Base-by-base conservation (phyloP, 441 rosid genomes). In the Arabidopsis lyrata region DNA sequence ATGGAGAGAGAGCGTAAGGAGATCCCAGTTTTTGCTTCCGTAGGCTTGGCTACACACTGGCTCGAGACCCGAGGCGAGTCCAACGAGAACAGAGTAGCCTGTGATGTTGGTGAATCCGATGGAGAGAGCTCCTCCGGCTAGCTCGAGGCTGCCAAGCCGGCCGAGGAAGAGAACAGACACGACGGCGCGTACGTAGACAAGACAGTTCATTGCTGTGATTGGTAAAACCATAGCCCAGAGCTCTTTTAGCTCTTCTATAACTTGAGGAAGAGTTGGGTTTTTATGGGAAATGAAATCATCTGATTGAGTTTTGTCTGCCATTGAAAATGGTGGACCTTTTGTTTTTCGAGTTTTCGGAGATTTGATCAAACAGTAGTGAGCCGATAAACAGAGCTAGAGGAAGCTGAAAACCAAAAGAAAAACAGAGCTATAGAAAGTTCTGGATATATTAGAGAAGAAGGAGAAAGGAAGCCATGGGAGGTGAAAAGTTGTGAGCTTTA, bases 101-200 rank as follows among this genome's bases (percentile, higher is more conserved):
- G 99, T 95, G 73, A 95, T 95, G 86, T 95, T 95, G 5, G 99
- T 95, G 82, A 95, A 95, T 5, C 99, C 99, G 72, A 95, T 95
- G 6, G 97, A 84, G 9, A 95, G 92, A 20, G 97, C 96, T 59
- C 99, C 99, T 8, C 99, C 99, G 8, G 99, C 99, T 3, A 95
- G 87, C 78, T 95, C 96, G 15, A 92, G 80, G 69, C 97, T 95
- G 10, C 99, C 99, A 13, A 95, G 90, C 34, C 96, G 84, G 38
- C 97, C 99, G 15, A 95, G 73, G 80, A 95, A 95, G 58, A 92
- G 80, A 9, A 95, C 99, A 8, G 99, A 95, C 5, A 95, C 97
- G 13, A 85, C 97, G 52, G 87, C 83, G 22, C 99, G 77, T 55
- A 89, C 80, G 65, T 90, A 95, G 35, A 90, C 99, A 36, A 92